phyloP scores from a whole-genome alignment of 129 eudicot genomes.

The Ambrosia trifida region DNA sequence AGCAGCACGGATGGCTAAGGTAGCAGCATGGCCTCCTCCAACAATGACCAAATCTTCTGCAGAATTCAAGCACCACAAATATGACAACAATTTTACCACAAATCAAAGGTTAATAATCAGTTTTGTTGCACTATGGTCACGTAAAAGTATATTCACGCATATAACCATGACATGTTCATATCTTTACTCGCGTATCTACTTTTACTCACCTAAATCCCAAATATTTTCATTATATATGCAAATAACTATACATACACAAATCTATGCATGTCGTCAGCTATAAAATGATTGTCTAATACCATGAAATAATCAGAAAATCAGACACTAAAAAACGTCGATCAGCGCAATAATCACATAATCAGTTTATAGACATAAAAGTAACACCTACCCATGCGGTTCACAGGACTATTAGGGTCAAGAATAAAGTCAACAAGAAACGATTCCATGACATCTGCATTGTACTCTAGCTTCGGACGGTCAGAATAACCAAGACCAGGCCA shows the following conservation, averaged over 20 bases:
- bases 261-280: no score
- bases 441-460: slow-evolving; percentile 89
- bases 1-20: slow-evolving; percentile 87
- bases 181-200: no score
- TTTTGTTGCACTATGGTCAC: neutral
- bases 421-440: slow-evolving; percentile 79
- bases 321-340: neutral
- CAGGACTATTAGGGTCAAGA: slow-evolving; percentile 58
- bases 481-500: slow-evolving; percentile 98
- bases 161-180: no score
- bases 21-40: slow-evolving; percentile 99
- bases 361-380: slow-evolving; percentile 7
- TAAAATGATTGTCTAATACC: no score
- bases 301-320: no score
- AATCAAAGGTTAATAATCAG: neutral
- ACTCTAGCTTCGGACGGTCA: slow-evolving; percentile 84
- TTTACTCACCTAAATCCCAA: no score
- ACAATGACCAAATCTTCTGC: slow-evolving; percentile 66
- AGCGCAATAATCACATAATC: neutral
- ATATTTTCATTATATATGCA: no score
- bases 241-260: no score
- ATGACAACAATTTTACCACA: slow-evolving; percentile 8
- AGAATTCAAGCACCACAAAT: slow-evolving; percentile 19
- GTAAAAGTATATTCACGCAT: no score
- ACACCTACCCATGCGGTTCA: slow-evolving; percentile 51